These are phyloP conservation scores for Eleusine indica DNA, from an alignment of 176 grass and related monocot species.

Conservation along the genomic window DNA sequence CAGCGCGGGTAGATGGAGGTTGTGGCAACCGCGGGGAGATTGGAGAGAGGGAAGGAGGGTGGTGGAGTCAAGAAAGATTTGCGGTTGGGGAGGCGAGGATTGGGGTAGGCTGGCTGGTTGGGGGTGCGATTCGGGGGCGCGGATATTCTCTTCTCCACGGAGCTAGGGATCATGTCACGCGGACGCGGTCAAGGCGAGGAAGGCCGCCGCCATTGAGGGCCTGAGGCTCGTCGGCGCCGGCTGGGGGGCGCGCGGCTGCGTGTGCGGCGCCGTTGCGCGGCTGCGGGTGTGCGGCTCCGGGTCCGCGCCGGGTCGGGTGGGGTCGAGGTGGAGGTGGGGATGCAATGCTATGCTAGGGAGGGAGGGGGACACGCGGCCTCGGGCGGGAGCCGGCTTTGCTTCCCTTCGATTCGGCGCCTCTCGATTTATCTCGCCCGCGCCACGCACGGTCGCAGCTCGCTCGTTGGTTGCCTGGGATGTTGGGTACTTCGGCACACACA, in stretches of 20 bases:
- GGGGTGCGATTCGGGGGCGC: slow-evolving; percentile 18
- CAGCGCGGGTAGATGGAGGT: not conserved
- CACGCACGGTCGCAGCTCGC: not conserved
- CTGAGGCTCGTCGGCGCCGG: slow-evolving; percentile 41
- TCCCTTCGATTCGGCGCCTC: not conserved
- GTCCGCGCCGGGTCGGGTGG: not conserved
- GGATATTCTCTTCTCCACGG: slow-evolving; percentile 39
- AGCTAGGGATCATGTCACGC: slow-evolving; percentile 35
- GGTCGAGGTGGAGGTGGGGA: slow-evolving; percentile 10
- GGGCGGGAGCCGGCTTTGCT: not conserved
- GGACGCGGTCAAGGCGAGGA: not conserved
- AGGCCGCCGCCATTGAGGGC: slow-evolving; percentile 42
- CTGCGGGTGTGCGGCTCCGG: slow-evolving; percentile 10
- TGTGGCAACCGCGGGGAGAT: slow-evolving; percentile 13
- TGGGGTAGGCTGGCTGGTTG: not conserved
- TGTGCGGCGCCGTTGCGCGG: not conserved
- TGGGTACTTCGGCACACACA: not conserved
- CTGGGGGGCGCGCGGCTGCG: not conserved
- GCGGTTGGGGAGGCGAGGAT: not conserved
- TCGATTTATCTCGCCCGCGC: slow-evolving; percentile 6
- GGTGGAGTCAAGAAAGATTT: no score
- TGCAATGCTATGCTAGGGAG: not conserved
- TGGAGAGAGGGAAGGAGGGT: not conserved
- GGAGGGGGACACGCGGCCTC: slow-evolving; percentile 25
- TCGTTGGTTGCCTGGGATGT: slow-evolving; percentile 15